Evolutionary conservation across 2,329 filamentous ascomycete genomes (phyloP).

Genomic region (Metarhizium guizhouense): DNA sequence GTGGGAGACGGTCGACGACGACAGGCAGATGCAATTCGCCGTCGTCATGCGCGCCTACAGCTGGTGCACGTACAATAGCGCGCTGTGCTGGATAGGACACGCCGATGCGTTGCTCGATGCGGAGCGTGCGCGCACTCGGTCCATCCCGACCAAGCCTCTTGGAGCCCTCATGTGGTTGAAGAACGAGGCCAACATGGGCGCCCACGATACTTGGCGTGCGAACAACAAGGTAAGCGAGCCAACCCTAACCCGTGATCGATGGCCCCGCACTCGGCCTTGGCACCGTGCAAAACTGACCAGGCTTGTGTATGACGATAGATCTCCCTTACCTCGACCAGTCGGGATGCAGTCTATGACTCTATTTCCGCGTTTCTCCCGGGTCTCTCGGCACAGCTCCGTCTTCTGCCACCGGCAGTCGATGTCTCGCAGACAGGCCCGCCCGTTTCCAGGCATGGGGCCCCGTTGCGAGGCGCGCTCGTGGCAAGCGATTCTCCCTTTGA

Average conservation of each 20-base stretch:
- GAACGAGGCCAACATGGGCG: background rate
- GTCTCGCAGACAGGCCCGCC: background rate
- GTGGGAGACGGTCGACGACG: background rate
- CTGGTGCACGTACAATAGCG: background rate
- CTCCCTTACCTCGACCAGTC: background rate
- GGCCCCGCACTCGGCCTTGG: too few species aligned
- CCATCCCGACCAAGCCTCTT: background rate
- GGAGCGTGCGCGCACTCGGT: background rate
- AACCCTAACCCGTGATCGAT: background rate
- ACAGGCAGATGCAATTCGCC: background rate
- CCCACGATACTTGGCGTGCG: background rate
- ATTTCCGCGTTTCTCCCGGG: background rate
- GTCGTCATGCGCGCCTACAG: background rate
- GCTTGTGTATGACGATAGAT: background rate
- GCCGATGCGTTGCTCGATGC: background rate
- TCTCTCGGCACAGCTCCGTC: background rate
- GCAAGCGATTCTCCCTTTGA: background rate
- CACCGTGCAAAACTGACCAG: too few species aligned
- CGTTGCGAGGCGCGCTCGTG: background rate
- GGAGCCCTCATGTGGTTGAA: background rate
- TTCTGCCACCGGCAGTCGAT: background rate
- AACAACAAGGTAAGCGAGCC: background rate
- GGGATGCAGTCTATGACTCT: background rate
- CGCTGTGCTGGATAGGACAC: background rate
- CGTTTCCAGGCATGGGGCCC: too few species aligned